Evolutionary conservation across 805 yeast genomes (phyloP).

Genomic region (Zygosaccharomyces lentus): DNA sequence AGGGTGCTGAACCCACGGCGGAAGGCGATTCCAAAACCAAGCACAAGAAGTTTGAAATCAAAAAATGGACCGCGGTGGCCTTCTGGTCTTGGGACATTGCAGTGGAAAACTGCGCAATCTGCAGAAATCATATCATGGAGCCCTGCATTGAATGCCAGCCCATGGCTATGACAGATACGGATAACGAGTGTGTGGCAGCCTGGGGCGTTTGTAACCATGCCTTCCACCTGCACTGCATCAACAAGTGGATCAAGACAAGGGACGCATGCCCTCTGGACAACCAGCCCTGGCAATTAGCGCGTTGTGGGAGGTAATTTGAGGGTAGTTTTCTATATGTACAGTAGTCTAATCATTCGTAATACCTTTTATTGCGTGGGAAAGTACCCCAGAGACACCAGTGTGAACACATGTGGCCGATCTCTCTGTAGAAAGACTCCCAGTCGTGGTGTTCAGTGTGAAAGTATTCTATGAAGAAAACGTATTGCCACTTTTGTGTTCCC

Average conservation of each 20-base stretch:
- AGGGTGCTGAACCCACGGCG: constrained; percentile 5
- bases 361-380: constrained; percentile 44
- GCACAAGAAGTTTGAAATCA: constrained; percentile 82
- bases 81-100: constrained; percentile 99
- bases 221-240: constrained; percentile 96
- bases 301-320: constrained; percentile 56
- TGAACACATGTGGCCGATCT: constrained; percentile 43
- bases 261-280: constrained; percentile 96
- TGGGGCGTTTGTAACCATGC: constrained; percentile 98
- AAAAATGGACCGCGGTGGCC: constrained; percentile 99
- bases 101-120: constrained; percentile 95
- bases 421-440: constrained; percentile 37
- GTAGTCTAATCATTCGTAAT: constrained; percentile 25
- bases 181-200: constrained; percentile 85
- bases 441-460: constrained; percentile 31
- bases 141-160: constrained; percentile 97
- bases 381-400: constrained; percentile 58
- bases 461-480: constrained; percentile 74
- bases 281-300: constrained; percentile 77
- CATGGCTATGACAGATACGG: constrained; percentile 53
- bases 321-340: constrained; percentile 4
- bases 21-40: constrained; percentile 21
- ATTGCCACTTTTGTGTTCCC: constrained; percentile 54
- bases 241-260: constrained; percentile 91
- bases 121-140: constrained; percentile 97